A percentile compares a stretch with the other conserved stretches of the same genome.
These are phyloP conservation scores for Daucus carota DNA, from an alignment of 129 eudicot species.

Conservation along the genomic window DH1_v3.0 NC_030384.2:28680501-28681000, in stretches of 20 bases:
- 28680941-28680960: slow-evolving; percentile 60
- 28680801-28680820: not conserved
- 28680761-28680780: too few relatives aligned
- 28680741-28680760: too few relatives aligned
- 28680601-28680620: slow-evolving; percentile 69
- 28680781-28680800: too few relatives aligned
- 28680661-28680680: too few relatives aligned
- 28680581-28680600: slow-evolving; percentile 68
- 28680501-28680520: slow-evolving; percentile 67
- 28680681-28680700: too few relatives aligned
- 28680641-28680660: slow-evolving; percentile 21
- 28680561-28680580: slow-evolving; percentile 59
- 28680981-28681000: slow-evolving; percentile 69
- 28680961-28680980: slow-evolving; percentile 64
- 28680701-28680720: too few relatives aligned
- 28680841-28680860: slow-evolving; percentile 42
- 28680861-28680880: slow-evolving; percentile 80
- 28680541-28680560: slow-evolving; percentile 73
- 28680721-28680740: too few relatives aligned
- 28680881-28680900: slow-evolving; percentile 66
- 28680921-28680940: slow-evolving; percentile 80
- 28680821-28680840: not conserved
- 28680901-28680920: slow-evolving; percentile 65
- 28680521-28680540: slow-evolving; percentile 82
- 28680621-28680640: slow-evolving; percentile 60